Evolutionary conservation across 305 asterid genomes (phyloP).

Genomic region (Stenogyne calaminthoides): DNA sequence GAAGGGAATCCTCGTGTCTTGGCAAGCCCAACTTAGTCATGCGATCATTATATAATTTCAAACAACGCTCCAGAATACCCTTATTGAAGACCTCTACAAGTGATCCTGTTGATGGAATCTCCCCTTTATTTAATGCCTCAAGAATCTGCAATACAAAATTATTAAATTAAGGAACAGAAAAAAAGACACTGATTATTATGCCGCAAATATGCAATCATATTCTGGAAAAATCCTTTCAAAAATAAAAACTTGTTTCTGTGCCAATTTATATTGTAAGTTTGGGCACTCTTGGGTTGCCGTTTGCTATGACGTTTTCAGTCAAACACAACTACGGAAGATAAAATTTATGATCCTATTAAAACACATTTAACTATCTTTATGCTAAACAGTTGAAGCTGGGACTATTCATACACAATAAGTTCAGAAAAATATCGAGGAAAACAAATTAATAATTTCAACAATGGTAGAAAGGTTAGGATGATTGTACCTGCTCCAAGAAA

Average conservation of each 20-base stretch:
- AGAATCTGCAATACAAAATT: conserved; percentile 68
- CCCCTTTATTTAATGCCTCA: conserved; percentile 98
- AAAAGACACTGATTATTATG: not conserved
- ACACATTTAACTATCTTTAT: not conserved
- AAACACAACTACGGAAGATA: no score
- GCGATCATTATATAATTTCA: conserved; percentile 62
- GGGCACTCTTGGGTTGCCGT: no score
- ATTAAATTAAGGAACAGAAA: conserved; percentile 14
- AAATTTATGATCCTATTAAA: not conserved
- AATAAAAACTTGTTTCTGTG: no score
- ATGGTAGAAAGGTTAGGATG: conserved; percentile 26
- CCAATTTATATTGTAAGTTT: no score
- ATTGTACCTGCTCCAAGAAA: conserved; percentile 83
- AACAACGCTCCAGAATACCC: conserved; percentile 83
- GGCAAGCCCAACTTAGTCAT: conserved; percentile 67
- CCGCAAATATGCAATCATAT: no score
- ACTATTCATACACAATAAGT: not conserved
- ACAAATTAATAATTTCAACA: not conserved
- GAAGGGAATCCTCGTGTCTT: conserved; percentile 60
- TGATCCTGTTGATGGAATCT: conserved; percentile 97
- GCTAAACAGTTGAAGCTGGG: not conserved
- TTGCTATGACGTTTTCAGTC: no score
- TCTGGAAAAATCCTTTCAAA: no score
- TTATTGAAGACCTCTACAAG: conserved; percentile 97
- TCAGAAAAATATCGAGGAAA: not conserved